Conservation (phyloP, 768 basidiomycete genomes). For the Omphalotus guepiniiformis region DNA sequence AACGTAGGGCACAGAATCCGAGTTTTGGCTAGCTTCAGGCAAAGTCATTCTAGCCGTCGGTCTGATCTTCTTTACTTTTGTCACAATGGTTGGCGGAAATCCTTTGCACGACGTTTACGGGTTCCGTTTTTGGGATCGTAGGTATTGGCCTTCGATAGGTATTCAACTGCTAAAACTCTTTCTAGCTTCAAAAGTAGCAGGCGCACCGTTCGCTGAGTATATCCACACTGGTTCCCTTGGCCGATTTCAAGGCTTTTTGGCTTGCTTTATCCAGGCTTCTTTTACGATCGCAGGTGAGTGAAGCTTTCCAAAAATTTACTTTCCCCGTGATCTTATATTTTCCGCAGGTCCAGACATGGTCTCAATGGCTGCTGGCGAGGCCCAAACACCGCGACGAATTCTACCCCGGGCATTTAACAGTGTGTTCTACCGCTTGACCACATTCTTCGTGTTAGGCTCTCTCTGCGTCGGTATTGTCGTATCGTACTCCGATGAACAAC, state of each 20-base stretch:
- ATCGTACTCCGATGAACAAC: slow-evolving; percentile 59
- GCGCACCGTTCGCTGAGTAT: slow-evolving; percentile 56
- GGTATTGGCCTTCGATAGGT: slow-evolving; percentile 11
- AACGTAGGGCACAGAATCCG: slow-evolving; percentile 35
- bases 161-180: background rate
- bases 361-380: slow-evolving; percentile 67
- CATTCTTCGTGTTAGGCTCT: slow-evolving; percentile 75
- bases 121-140: slow-evolving; percentile 50
- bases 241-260: slow-evolving; percentile 58
- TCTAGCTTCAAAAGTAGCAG: slow-evolving; percentile 38
- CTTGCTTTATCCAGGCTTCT: slow-evolving; percentile 57
- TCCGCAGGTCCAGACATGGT: slow-evolving; percentile 44
- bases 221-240: slow-evolving; percentile 49
- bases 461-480: slow-evolving; percentile 76
- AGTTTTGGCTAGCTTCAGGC: slow-evolving; percentile 52
- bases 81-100: slow-evolving; percentile 61
- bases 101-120: slow-evolving; percentile 50
- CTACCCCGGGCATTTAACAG: slow-evolving; percentile 68
- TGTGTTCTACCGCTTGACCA: slow-evolving; percentile 75
- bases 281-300: slow-evolving; percentile 60
- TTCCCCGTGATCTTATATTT: slow-evolving; percentile 29
- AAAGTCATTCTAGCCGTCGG: slow-evolving; percentile 45
- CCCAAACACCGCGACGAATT: slow-evolving; percentile 61
- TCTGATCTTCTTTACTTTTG: slow-evolving; percentile 50
- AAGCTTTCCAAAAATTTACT: slow-evolving; percentile 36